These are phyloP conservation scores for Pichia nakasei DNA, from an alignment of 805 yeast species.

Conservation along the genomic window DNA sequence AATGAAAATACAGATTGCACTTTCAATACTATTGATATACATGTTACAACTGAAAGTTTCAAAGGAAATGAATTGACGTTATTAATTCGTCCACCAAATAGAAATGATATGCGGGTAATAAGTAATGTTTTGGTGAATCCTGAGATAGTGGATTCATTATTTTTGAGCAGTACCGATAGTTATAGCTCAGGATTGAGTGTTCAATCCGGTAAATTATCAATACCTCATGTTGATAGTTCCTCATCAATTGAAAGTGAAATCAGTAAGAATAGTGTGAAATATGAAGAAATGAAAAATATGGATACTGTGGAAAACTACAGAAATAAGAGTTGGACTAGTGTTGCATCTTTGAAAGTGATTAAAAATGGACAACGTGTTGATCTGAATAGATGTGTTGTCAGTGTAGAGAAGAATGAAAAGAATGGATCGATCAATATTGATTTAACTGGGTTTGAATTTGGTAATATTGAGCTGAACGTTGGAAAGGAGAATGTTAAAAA, in stretches of 20 bases:
- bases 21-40: slow-evolving; percentile 12
- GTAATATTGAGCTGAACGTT: slow-evolving; percentile 7
- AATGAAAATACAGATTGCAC: slow-evolving; percentile 4
- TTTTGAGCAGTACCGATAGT: slow-evolving; percentile 1
- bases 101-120: neutral
- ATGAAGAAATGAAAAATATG: neutral
- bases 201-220: neutral
- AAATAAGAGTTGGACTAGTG: slow-evolving; percentile 5
- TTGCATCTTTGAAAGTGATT: slow-evolving; percentile 4
- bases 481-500: neutral
- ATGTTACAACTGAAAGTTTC: slow-evolving; percentile 8
- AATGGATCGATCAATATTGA: slow-evolving; percentile 1
- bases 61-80: slow-evolving; percentile 3
- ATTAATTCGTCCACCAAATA: slow-evolving; percentile 9
- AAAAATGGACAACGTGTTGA: slow-evolving; percentile 4
- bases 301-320: neutral
- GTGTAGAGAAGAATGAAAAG: neutral
- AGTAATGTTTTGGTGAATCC: slow-evolving; percentile 5
- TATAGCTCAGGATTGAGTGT: slow-evolving; percentile 15
- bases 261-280: neutral
- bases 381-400: slow-evolving; percentile 11
- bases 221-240: neutral
- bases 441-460: slow-evolving; percentile 13
- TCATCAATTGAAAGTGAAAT: neutral
- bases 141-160: neutral